Percentiles rank a stretch among this genome's conserved stretches.
Evolutionary conservation across 805 yeast species (phyloP).

Genomic region (Wickerhamiella siamensis): DNA sequence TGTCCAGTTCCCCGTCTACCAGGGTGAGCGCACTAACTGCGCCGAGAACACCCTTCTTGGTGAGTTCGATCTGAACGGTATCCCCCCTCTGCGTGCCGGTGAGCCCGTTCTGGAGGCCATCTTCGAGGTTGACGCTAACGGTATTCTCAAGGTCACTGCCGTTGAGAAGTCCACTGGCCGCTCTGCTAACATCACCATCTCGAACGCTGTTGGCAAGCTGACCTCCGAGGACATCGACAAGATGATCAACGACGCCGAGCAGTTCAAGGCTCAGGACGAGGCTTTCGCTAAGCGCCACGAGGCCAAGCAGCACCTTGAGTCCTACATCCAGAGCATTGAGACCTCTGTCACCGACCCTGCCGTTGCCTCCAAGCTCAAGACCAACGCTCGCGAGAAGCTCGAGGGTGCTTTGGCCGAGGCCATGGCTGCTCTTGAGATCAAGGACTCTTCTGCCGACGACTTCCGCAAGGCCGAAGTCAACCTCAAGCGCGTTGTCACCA

Average conservation of each 20-base stretch:
- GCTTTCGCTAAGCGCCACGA: conserved; percentile 99
- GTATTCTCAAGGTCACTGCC: conserved; percentile 98
- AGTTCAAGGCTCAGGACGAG: conserved; percentile 97
- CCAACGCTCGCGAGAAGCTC: conserved; percentile 91
- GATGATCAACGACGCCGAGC: conserved; percentile 98
- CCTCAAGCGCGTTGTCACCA: conserved; percentile 98
- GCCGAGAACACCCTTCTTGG: conserved; percentile 94
- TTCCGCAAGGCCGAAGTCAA: conserved; percentile 98
- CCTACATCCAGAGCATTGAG: conserved; percentile 93
- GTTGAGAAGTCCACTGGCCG: conserved; percentile 98
- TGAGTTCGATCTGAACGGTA: conserved; percentile 95
- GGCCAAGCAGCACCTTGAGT: conserved; percentile 97
- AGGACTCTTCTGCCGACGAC: conserved; percentile 94
- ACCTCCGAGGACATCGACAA: conserved; percentile 92
- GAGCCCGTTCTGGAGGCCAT: conserved; percentile 98
- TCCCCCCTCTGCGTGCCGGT: conserved; percentile 98
- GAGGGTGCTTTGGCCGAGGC: conserved; percentile 98
- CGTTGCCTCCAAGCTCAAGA: conserved; percentile 93
- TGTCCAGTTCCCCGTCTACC: conserved; percentile 97
- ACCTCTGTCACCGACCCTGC: conserved; percentile 96
- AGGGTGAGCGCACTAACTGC: conserved; percentile 99
- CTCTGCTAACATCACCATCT: conserved; percentile 94
- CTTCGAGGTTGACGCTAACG: conserved; percentile 98
- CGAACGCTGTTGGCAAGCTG: conserved; percentile 98
- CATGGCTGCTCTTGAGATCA: conserved; percentile 91